Percentiles rank a stretch among this genome's conserved stretches.
These are phyloP conservation scores for Diplodia sapinea DNA, from an alignment of 2,329 filamentous ascomycete genomes.

Conservation along the genomic window DNA sequence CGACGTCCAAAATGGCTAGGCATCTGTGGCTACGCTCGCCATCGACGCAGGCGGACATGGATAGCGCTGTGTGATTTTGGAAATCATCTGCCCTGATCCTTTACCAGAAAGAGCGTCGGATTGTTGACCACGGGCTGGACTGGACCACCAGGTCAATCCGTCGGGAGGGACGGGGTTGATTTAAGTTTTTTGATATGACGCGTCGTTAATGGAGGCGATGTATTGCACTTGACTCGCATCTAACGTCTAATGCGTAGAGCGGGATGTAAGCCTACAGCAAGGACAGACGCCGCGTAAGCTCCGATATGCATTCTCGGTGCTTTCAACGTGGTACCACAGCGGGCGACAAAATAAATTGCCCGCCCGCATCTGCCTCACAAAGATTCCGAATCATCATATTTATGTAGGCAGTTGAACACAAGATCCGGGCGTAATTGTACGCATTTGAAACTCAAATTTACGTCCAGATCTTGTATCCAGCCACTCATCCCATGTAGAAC, in stretches of 20 bases:
- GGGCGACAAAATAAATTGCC: too few relatives aligned
- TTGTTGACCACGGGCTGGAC: neutral
- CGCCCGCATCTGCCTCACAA: too few relatives aligned
- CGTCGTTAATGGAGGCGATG: neutral
- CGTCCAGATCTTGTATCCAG: too few relatives aligned
- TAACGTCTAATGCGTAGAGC: neutral
- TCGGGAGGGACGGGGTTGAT: neutral
- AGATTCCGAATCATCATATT: too few relatives aligned
- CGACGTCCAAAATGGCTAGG: neutral
- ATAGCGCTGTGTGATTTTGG: neutral
- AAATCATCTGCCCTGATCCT: neutral
- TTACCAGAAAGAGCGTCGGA: neutral
- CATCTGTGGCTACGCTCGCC: neutral
- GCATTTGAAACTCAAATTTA: too few relatives aligned
- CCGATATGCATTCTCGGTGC: neutral
- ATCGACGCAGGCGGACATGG: neutral
- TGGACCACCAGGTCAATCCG: neutral
- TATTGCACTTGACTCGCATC: slow-evolving; percentile 2
- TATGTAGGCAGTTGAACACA: too few relatives aligned
- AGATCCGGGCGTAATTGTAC: too few relatives aligned
- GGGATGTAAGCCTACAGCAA: neutral
- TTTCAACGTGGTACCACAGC: neutral
- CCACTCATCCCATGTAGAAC: too few relatives aligned
- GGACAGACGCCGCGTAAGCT: neutral
- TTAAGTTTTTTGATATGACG: slow-evolving; percentile 15